A percentile compares a stretch with the other conserved stretches of the same genome.
Conservation (phyloP, 2,329 filamentous ascomycete genomes). For the Dendryphion nanum region DNA sequence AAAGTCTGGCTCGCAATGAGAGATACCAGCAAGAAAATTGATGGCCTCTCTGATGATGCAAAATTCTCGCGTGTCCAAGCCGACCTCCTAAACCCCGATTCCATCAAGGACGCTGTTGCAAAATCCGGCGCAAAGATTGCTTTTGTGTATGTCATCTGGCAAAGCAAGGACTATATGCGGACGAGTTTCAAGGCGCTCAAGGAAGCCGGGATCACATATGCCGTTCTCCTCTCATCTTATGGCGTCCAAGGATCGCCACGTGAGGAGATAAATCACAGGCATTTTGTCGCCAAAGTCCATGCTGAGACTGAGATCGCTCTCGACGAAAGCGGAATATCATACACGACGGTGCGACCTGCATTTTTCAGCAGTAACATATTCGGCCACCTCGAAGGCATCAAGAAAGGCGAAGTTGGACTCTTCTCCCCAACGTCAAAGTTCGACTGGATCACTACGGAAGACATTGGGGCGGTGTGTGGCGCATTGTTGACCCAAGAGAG, state of each 20-base stretch:
- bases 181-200: conserved; percentile 45
- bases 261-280: neutral
- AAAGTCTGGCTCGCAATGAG: conserved; percentile 52
- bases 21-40: conserved; percentile 45
- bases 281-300: conserved; percentile 41
- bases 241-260: neutral
- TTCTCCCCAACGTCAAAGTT: conserved; percentile 25
- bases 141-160: conserved; percentile 47
- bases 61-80: conserved; percentile 42
- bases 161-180: conserved; percentile 41
- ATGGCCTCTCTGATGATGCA: conserved; percentile 34
- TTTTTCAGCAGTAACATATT: conserved; percentile 47
- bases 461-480: conserved; percentile 48
- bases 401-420: conserved; percentile 31
- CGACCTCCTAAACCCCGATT: conserved; percentile 45
- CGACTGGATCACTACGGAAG: conserved; percentile 44
- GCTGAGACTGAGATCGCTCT: conserved; percentile 47
- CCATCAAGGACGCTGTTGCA: conserved; percentile 42
- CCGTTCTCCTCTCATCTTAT: conserved; percentile 42
- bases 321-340: conserved; percentile 36
- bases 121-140: conserved; percentile 46
- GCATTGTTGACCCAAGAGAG: conserved; percentile 38
- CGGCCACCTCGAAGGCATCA: conserved; percentile 25
- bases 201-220: conserved; percentile 43
- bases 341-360: conserved; percentile 44